Conservation (phyloP, 495 filamentous ascomycete species). For the Penicillium pulvis region DNA sequence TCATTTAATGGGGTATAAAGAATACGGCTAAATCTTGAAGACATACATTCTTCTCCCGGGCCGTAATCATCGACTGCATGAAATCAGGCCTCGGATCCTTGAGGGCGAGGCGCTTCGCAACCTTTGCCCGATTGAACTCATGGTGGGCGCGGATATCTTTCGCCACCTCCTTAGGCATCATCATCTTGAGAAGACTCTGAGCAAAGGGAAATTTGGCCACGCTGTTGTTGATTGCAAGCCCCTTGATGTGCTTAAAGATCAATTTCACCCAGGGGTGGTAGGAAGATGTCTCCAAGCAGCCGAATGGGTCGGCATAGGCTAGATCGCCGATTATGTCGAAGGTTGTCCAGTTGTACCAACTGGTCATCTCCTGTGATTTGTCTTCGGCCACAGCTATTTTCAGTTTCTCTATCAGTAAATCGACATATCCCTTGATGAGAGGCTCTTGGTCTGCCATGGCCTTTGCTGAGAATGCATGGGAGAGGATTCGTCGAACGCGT, state of each 20-base stretch:
- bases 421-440: conserved; percentile 49
- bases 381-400: not conserved
- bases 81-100: conserved; percentile 22
- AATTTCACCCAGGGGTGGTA: conserved; percentile 51
- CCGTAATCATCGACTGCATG: not conserved
- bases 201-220: conserved; percentile 13
- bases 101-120: conserved; percentile 13
- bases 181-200: conserved; percentile 7
- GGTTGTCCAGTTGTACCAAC: conserved; percentile 57
- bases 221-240: conserved; percentile 1
- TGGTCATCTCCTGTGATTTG: conserved; percentile 32
- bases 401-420: conserved; percentile 45
- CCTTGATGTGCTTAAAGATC: conserved; percentile 33
- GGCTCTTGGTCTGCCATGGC: conserved; percentile 53
- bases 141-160: conserved; percentile 9
- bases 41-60: not conserved
- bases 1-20: too few species aligned
- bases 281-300: conserved; percentile 44
- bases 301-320: conserved; percentile 57
- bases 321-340: conserved; percentile 62
- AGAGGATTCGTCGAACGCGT: conserved; percentile 33
- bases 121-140: conserved; percentile 17
- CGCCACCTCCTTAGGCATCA: conserved; percentile 11
- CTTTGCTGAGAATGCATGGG: conserved; percentile 53
- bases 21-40: conserved; percentile 38